Base-by-base conservation (phyloP, 176 grass and related monocot species). In the Triticum monococcum region DNA sequence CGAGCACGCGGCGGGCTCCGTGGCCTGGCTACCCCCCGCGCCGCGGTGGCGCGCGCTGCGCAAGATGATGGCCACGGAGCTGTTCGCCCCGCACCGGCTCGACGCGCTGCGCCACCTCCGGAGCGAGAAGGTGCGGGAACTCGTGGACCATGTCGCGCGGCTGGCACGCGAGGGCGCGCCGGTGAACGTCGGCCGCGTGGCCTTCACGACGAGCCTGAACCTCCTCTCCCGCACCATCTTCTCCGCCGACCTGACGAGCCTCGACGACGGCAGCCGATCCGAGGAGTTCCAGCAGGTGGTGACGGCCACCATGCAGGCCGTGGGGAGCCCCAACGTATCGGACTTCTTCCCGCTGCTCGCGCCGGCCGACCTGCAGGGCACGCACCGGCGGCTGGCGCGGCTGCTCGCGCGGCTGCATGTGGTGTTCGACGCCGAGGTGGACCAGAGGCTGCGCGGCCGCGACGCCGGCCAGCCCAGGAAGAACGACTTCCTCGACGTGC, bases 301-400 rank as follows among this genome's bases (percentile, higher is more conserved):
- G 37, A 33, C 60, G 16, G 82, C 46, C 18, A 81, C 89, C 61
- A 85, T 92, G 89, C 80, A 70, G 37, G 3, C 10, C 0, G 82
- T 0, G 2, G 89, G 79, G 3, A 65, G 38, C 2, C 56, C 87
- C 0, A 91, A 94, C 79, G 5, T 89, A 0, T 94, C 89, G 7
- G 92, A 94, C 87, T 94, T 57, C 67, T 86, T 89, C 46, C 92
- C 92, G 5, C 22, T 82, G 14, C 24, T 94, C 61, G 45, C 86
- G 23, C n/a, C 16, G 13, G 17, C 82, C 25, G 92, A 91, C 59
- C 83, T 86, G 23, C 92, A 94, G 81, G 92, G 92, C 16, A 31
- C 20, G 30, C 80, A 65, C 1, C 80, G 62, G 28, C 83, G 43
- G 5, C 0, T 71, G 17, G 36, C 70, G 5, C 1, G 5, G 3